Conservation (phyloP, 176 grass and related monocot genomes). For the Leersia perrieri region DNA sequence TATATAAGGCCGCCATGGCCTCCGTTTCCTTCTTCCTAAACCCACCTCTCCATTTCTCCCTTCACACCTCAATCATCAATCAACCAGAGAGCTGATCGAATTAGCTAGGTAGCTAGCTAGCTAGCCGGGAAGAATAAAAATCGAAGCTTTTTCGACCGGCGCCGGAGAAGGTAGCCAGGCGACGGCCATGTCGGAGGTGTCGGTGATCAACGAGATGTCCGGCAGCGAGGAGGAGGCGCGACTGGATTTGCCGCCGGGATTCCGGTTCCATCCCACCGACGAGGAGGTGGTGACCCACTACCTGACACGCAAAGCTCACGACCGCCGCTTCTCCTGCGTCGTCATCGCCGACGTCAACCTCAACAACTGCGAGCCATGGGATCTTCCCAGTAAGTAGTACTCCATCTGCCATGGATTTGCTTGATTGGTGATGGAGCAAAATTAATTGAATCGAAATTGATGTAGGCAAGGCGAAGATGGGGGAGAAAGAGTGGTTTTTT, state of each 20-base stretch:
- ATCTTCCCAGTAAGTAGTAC: conserved; percentile 58
- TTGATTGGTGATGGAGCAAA: too few species aligned
- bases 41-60: neutral
- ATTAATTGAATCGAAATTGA: too few species aligned
- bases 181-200: conserved; percentile 42
- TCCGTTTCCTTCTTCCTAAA: conserved; percentile 7
- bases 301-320: conserved; percentile 52
- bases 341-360: conserved; percentile 81
- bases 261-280: conserved; percentile 91
- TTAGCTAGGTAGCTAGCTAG: too few species aligned
- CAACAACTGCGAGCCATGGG: conserved; percentile 94
- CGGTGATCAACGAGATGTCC: conserved; percentile 20
- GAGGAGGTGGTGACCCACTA: conserved; percentile 75
- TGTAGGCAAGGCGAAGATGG: conserved; percentile 80
- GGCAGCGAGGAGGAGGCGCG: conserved; percentile 10
- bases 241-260: conserved; percentile 71
- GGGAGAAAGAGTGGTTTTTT: conserved; percentile 90
- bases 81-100: neutral
- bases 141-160: too few species aligned
- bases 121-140: neutral
- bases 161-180: neutral
- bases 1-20: neutral
- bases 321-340: conserved; percentile 39
- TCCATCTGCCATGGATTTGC: too few species aligned
- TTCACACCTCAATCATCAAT: neutral